phyloP scores from a whole-genome alignment of 2,329 filamentous ascomycete genomes.

The Xylariaceae sp. region DNA sequence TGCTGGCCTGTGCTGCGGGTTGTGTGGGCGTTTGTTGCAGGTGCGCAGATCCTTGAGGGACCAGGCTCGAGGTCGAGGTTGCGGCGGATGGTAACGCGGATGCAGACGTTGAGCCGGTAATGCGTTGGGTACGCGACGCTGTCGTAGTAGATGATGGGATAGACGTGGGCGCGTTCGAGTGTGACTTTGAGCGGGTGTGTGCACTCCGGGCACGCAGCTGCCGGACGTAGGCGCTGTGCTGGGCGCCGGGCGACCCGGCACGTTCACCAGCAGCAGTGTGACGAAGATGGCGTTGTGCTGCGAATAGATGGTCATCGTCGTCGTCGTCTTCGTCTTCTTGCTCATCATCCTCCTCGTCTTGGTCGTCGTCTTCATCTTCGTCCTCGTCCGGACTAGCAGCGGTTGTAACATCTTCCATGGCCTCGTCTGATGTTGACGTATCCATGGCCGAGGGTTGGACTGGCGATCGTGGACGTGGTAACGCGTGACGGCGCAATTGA shows the following conservation, averaged over 20 bases:
- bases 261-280: constrained; percentile 12
- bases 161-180: constrained; percentile 4
- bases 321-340: constrained; percentile 22
- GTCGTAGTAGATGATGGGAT: constrained; percentile 13
- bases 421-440: constrained; percentile 24
- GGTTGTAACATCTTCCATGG: constrained; percentile 22
- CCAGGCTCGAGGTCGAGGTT: not conserved
- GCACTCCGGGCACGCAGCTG: constrained; percentile 21
- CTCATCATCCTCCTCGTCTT: constrained; percentile 6
- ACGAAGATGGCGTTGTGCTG: constrained; percentile 20
- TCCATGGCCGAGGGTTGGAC: constrained; percentile 18
- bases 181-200: constrained; percentile 15
- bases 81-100: constrained; percentile 4
- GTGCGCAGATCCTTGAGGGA: constrained; percentile 9
- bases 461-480: not conserved
- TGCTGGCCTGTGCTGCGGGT: constrained; percentile 1
- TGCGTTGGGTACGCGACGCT: constrained; percentile 15
- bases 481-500: constrained; percentile 2
- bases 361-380: constrained; percentile 3
- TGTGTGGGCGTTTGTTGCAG: constrained; percentile 20
- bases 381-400: constrained; percentile 9
- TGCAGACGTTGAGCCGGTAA: constrained; percentile 17
- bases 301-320: constrained; percentile 28
- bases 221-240: constrained; percentile 22
- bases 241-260: constrained; percentile 21